Evolutionary conservation across 1,284 basidiomycete species (phyloP), one percentile per base, ranked within the genome.

Genomic region (Marasmius sp.): DNA sequence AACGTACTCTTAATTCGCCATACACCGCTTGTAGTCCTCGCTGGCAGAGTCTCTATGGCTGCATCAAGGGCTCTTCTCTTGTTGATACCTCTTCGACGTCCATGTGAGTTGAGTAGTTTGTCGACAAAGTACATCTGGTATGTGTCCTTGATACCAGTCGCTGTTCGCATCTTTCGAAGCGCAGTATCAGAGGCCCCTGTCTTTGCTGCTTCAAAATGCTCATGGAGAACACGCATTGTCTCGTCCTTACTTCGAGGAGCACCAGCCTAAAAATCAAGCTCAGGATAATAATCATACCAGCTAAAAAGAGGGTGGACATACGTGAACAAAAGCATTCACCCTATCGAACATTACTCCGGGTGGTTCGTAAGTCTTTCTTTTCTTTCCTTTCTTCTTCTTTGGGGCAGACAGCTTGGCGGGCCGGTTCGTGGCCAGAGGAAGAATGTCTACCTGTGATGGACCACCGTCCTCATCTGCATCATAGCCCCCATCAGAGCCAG

Each of bases 101-200:
- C 22, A 36, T 14, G 38, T 36, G 16, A n/a, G 38, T n/a, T 27
- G n/a, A 38, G 27, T 11, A 63, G 36, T 8, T n/a, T 18, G 16
- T 61, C 49, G 0, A 39, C 45, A 39, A 58, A 63, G 16, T 50
- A 34, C 38, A 33, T 50, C 16, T 53, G 62, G 27, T 47, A 63
- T 10, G 47, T 54, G 41, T 63, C 62, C 37, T 63, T 63, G 36
- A 63, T 53, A 14, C 62, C 62, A 6, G 18, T 39, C 18, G 22
- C 37, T 6, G 62, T 63, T 18, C 41, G 53, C 43, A 48, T 14
- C 2, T 33, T 39, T 20, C 27, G 18, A 22, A 50, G 51, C 14
- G 33, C n/a, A 6, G 43, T 43, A 9, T 33, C 48, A 5, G 38
- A 52, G 9, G 38, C 54, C 50, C 16, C 14, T 9, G 9, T 9